phyloP scores from a whole-genome alignment of 1,284 basidiomycete genomes.

The Apiotrichum domesticum region DNA sequence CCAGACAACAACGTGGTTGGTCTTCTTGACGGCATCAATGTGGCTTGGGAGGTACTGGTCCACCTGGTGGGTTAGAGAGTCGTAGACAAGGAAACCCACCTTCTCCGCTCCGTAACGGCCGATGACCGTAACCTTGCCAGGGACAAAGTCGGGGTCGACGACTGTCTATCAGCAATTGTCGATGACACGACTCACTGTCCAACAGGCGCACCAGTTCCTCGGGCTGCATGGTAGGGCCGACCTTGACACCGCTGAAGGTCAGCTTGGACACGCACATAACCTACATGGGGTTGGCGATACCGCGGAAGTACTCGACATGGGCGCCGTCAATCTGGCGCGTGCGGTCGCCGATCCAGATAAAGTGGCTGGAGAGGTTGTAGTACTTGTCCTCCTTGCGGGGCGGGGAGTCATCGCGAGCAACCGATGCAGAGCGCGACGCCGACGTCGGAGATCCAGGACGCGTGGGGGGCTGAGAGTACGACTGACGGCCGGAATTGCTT shows the following conservation, averaged over 20 bases:
- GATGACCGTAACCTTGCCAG: conserved; percentile 82
- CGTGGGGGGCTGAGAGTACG: conserved; percentile 23
- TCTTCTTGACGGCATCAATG: conserved; percentile 73
- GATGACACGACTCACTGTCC: conserved; percentile 55
- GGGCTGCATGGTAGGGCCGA: conserved; percentile 77
- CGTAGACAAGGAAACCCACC: conserved; percentile 45
- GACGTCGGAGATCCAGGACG: conserved; percentile 21
- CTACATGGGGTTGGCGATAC: conserved; percentile 84
- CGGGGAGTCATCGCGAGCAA: conserved; percentile 3
- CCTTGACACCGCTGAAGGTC: conserved; percentile 67
- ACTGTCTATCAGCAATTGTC: conserved; percentile 49
- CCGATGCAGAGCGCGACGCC: conserved; percentile 24
- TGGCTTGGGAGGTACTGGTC: conserved; percentile 69
- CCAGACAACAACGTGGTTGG: conserved; percentile 83
- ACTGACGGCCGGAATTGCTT: conserved; percentile 18
- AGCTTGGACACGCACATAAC: conserved; percentile 7
- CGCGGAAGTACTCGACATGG: conserved; percentile 91
- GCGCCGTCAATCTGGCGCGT: conserved; percentile 90
- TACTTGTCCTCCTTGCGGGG: conserved; percentile 3
- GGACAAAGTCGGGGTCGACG: conserved; percentile 76
- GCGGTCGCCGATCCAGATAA: conserved; percentile 95
- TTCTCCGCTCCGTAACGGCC: conserved; percentile 87
- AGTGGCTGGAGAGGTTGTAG: conserved; percentile 66
- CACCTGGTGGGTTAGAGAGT: conserved; percentile 52
- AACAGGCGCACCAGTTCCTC: conserved; percentile 77